Evolutionary conservation across 805 yeast species (phyloP).

Genomic region (Nakazawaea wyomingensis): DNA sequence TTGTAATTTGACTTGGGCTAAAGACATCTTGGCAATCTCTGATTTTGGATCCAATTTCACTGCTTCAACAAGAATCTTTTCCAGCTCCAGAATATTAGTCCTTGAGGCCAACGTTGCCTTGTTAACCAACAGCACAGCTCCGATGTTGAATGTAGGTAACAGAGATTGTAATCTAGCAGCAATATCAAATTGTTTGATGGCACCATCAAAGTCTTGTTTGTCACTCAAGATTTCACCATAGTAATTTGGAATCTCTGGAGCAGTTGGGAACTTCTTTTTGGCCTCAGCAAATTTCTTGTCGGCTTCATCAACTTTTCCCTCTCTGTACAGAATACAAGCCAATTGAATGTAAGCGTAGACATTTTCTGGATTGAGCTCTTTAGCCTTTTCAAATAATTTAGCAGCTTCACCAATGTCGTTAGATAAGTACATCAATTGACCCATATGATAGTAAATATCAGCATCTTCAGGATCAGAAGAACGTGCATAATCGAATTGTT

Average conservation of each 20-base stretch:
- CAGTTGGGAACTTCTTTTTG: slow-evolving; percentile 69
- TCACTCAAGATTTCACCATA: slow-evolving; percentile 92
- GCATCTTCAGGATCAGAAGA: slow-evolving; percentile 64
- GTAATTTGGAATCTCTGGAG: slow-evolving; percentile 91
- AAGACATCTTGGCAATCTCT: slow-evolving; percentile 83
- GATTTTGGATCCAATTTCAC: slow-evolving; percentile 79
- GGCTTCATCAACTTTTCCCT: slow-evolving; percentile 55
- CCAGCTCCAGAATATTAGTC: slow-evolving; percentile 52
- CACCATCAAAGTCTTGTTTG: slow-evolving; percentile 63
- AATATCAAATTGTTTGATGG: slow-evolving; percentile 78
- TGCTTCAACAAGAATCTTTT: slow-evolving; percentile 65
- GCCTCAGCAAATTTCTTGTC: slow-evolving; percentile 66
- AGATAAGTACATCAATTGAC: slow-evolving; percentile 82
- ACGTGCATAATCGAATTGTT: slow-evolving; percentile 69
- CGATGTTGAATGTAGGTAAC: slow-evolving; percentile 64
- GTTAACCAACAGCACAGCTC: slow-evolving; percentile 85
- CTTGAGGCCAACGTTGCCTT: slow-evolving; percentile 67
- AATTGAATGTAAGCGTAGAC: slow-evolving; percentile 85
- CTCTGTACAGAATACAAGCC: slow-evolving; percentile 87
- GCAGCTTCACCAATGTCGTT: slow-evolving; percentile 71
- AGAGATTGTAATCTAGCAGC: slow-evolving; percentile 79
- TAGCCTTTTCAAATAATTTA: slow-evolving; percentile 69
- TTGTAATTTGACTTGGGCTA: slow-evolving; percentile 88
- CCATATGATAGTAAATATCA: slow-evolving; percentile 89
- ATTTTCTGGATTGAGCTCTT: slow-evolving; percentile 66